Percentiles rank a stretch among this genome's conserved stretches.
These are phyloP conservation scores for Penicillium sp. DNA, from an alignment of 2,329 filamentous ascomycete species.

Conservation along the genomic window DNA sequence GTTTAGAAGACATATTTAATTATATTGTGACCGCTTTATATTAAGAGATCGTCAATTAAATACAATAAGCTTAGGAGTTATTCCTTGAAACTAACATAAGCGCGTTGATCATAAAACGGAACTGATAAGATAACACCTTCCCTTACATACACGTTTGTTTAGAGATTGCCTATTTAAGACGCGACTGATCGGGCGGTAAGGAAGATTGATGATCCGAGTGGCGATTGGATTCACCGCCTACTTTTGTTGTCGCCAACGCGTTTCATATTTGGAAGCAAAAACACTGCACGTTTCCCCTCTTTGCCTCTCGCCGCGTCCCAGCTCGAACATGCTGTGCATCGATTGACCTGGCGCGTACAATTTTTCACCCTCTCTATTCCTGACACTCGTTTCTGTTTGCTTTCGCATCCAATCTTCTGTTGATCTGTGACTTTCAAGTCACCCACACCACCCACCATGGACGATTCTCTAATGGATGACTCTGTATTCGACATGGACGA, in stretches of 20 bases:
- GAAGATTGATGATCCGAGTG: slow-evolving; percentile 27
- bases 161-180: slow-evolving; percentile 26
- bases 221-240: slow-evolving; percentile 19
- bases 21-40: no score
- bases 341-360: slow-evolving; percentile 1
- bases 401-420: slow-evolving; percentile 4
- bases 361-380: neutral
- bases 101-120: no score
- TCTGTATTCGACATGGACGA: slow-evolving; percentile 55
- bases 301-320: slow-evolving; percentile 5
- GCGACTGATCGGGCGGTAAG: slow-evolving; percentile 15
- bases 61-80: no score
- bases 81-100: no score
- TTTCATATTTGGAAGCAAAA: slow-evolving; percentile 24
- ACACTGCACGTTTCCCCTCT: slow-evolving; percentile 13
- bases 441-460: slow-evolving; percentile 23
- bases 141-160: slow-evolving; percentile 34
- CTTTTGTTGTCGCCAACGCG: slow-evolving; percentile 18
- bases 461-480: slow-evolving; percentile 53
- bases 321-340: slow-evolving; percentile 12
- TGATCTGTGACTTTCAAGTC: neutral
- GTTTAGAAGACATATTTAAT: no score
- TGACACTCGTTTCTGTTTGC: slow-evolving; percentile 8
- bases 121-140: no score
- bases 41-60: no score